Percentiles rank a stretch among this genome's conserved stretches.
These are phyloP conservation scores for Primulina tabacum DNA, from an alignment of 257 asterid genomes.

Conservation along the genomic window DNA sequence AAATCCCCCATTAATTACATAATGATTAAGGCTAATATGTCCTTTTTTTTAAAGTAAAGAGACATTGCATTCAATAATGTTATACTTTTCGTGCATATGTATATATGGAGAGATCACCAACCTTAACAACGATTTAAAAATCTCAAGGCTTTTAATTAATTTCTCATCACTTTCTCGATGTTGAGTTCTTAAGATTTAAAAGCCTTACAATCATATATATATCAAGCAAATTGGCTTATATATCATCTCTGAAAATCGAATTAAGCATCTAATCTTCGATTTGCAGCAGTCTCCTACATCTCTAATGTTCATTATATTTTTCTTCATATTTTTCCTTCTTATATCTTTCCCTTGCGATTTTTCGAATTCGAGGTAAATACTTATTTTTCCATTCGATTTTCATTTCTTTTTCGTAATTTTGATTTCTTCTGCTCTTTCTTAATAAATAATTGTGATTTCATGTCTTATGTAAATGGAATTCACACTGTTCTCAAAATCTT, in stretches of 20 bases:
- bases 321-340: background rate
- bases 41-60: background rate
- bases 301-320: background rate
- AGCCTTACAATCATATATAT: slow-evolving; percentile 16
- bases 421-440: no score
- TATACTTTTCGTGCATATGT: slow-evolving; percentile 13
- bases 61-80: slow-evolving; percentile 15
- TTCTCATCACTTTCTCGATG: slow-evolving; percentile 3
- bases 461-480: background rate
- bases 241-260: slow-evolving; percentile 11
- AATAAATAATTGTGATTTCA: no score
- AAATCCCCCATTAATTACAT: no score
- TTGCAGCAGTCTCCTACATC: background rate
- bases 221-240: background rate
- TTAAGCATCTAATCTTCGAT: background rate
- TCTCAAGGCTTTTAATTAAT: slow-evolving; percentile 20
- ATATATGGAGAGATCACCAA: slow-evolving; percentile 51
- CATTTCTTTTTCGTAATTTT: no score
- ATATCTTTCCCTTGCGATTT: background rate
- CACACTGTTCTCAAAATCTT: background rate
- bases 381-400: background rate
- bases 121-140: slow-evolving; percentile 28
- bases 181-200: slow-evolving; percentile 14
- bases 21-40: background rate
- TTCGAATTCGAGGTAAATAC: background rate